Evolutionary conservation across 495 filamentous ascomycete species (phyloP).

Genomic region (Xylaria longipes): DNA sequence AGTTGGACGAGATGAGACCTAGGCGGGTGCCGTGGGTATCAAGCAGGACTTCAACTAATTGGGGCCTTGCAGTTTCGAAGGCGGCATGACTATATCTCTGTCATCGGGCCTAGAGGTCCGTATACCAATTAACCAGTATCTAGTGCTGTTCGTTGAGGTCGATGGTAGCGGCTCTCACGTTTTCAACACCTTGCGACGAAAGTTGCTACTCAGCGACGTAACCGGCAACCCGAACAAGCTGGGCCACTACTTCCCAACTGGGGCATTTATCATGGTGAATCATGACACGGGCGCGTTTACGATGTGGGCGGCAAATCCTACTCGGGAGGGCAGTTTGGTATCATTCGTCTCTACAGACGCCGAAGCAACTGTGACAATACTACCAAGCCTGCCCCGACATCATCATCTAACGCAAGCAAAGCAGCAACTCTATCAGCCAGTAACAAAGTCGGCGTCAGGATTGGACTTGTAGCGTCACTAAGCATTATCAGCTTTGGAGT

Average conservation of each 20-base stretch:
- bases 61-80: background rate
- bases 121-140: background rate
- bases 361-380: background rate
- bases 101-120: background rate
- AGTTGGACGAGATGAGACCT: background rate
- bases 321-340: background rate
- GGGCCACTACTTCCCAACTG: background rate
- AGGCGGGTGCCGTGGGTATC: background rate
- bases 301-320: background rate
- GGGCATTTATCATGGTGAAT: constrained; percentile 1
- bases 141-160: background rate
- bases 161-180: background rate
- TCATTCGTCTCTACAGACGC: background rate
- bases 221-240: background rate
- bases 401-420: background rate
- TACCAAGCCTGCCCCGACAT: background rate
- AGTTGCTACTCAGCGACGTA: background rate
- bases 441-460: background rate
- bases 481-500: background rate
- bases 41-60: background rate
- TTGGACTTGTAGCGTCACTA: background rate
- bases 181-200: background rate
- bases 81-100: background rate
- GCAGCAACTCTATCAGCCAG: background rate
- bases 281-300: background rate